Evolutionary conservation across 176 grass and related monocot species (phyloP).

Genomic region (Tillandsia leiboldiana): DNA sequence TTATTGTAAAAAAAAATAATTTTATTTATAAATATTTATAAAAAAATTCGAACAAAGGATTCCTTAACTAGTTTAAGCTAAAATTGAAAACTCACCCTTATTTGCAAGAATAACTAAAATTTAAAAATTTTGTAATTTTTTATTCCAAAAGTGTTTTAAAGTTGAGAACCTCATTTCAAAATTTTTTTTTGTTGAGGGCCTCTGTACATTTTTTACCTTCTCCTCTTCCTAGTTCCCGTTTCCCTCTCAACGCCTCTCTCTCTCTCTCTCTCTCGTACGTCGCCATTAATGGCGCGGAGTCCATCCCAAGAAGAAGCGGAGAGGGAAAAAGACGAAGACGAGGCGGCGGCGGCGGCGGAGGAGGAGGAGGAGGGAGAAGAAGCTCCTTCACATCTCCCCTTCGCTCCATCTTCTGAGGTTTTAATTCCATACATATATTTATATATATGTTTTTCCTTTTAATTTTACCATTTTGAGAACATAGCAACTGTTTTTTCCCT

Average conservation of each 20-base stretch:
- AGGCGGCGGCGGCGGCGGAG: neutral
- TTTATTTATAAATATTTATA: too few species aligned
- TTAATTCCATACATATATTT: too few species aligned
- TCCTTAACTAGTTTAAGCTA: too few species aligned
- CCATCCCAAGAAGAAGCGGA: neutral
- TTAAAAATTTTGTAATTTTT: too few species aligned
- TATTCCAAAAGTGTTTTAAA: too few species aligned
- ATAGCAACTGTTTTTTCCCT: neutral
- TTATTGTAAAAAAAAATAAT: too few species aligned
- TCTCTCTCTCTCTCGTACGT: neutral
- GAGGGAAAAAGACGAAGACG: neutral
- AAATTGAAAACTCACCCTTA: too few species aligned
- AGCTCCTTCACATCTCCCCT: slow-evolving; percentile 62
- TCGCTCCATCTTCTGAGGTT: slow-evolving; percentile 66
- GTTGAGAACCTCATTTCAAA: too few species aligned
- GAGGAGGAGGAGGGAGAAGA: slow-evolving; percentile 27
- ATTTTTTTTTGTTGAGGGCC: too few species aligned
- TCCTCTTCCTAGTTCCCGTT: too few species aligned
- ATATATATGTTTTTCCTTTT: neutral
- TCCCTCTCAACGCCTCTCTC: neutral
- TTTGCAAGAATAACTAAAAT: too few species aligned
- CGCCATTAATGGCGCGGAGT: slow-evolving; percentile 4
- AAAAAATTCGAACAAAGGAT: too few species aligned
- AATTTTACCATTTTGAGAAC: neutral
- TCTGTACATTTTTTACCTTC: neutral